These are phyloP conservation scores for Penicillium canariense DNA, from an alignment of 495 filamentous ascomycete genomes.

Conservation along the genomic window DNA sequence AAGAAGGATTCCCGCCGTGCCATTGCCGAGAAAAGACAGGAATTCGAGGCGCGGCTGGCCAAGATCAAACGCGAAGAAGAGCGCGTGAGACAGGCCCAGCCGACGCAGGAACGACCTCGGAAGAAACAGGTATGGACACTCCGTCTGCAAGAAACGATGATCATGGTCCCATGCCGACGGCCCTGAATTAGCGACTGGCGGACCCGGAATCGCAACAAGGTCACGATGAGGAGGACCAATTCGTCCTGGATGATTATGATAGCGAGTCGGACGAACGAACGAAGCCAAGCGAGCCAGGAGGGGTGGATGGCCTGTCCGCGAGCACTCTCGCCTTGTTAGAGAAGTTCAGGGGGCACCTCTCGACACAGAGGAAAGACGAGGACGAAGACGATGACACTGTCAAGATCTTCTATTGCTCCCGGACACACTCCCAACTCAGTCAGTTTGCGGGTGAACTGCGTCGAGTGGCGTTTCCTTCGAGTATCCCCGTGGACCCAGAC, in stretches of 20 bases:
- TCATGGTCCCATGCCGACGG: background rate
- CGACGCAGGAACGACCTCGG: conserved; percentile 43
- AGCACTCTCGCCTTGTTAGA: conserved; percentile 44
- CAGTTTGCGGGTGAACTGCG: conserved; percentile 92
- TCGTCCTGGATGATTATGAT: conserved; percentile 75
- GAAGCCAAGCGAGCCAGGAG: conserved; percentile 16
- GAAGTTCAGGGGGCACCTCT: conserved; percentile 35
- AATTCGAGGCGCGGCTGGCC: conserved; percentile 68
- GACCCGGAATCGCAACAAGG: conserved; percentile 27
- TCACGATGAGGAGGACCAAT: conserved; percentile 65
- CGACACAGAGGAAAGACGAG: conserved; percentile 43
- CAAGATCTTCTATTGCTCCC: conserved; percentile 91
- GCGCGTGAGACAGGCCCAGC: conserved; percentile 48
- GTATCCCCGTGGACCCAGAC: conserved; percentile 39
- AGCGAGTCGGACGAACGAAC: conserved; percentile 56
- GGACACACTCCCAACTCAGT: conserved; percentile 91
- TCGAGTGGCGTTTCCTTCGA: conserved; percentile 73
- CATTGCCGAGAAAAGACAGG: conserved; percentile 60
- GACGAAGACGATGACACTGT: conserved; percentile 55
- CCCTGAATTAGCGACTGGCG: conserved; percentile 31
- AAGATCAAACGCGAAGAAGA: conserved; percentile 69
- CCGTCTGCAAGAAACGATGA: background rate
- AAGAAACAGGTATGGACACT: conserved; percentile 49
- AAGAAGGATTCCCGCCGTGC: conserved; percentile 64
- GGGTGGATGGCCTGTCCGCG: conserved; percentile 40